These are phyloP conservation scores for Cyberlindnera veronae DNA, from an alignment of 805 yeast species.

Conservation along the genomic window DNA sequence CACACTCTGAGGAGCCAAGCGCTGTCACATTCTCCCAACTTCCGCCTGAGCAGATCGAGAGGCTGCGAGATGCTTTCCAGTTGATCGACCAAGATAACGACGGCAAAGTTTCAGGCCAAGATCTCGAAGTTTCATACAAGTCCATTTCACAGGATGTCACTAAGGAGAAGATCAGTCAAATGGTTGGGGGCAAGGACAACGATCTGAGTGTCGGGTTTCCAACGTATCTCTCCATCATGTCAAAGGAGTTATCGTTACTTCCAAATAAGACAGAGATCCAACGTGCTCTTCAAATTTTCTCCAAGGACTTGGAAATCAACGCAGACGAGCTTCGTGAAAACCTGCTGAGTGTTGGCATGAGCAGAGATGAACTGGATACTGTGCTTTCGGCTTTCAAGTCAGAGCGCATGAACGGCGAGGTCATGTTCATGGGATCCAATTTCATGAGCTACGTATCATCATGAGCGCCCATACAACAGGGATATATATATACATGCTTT, in stretches of 20 bases:
- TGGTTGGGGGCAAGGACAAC: slow-evolving; percentile 35
- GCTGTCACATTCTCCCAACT: slow-evolving; percentile 38
- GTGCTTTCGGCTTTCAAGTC: slow-evolving; percentile 54
- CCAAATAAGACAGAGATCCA: slow-evolving; percentile 49
- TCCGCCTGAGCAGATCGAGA: slow-evolving; percentile 59
- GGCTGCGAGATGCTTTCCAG: slow-evolving; percentile 70
- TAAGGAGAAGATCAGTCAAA: slow-evolving; percentile 41
- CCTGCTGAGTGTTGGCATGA: slow-evolving; percentile 42
- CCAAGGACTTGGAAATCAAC: slow-evolving; percentile 42
- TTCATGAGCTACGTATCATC: slow-evolving; percentile 45
- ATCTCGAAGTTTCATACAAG: slow-evolving; percentile 50
- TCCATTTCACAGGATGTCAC: slow-evolving; percentile 46
- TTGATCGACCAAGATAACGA: slow-evolving; percentile 81
- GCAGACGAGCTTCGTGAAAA: slow-evolving; percentile 46
- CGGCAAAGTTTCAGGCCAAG: slow-evolving; percentile 53
- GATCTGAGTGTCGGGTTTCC: slow-evolving; percentile 53
- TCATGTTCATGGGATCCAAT: slow-evolving; percentile 55
- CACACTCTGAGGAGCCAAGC: too few relatives aligned
- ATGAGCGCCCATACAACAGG: neutral
- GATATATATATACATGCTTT: neutral
- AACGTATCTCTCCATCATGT: slow-evolving; percentile 60
- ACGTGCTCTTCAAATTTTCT: slow-evolving; percentile 57
- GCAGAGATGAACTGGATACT: slow-evolving; percentile 41
- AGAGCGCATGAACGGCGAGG: slow-evolving; percentile 52
- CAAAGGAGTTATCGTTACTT: slow-evolving; percentile 48